Conservation (phyloP, 495 filamentous ascomycete species). For the Penicillium ochrochloron region DNA sequence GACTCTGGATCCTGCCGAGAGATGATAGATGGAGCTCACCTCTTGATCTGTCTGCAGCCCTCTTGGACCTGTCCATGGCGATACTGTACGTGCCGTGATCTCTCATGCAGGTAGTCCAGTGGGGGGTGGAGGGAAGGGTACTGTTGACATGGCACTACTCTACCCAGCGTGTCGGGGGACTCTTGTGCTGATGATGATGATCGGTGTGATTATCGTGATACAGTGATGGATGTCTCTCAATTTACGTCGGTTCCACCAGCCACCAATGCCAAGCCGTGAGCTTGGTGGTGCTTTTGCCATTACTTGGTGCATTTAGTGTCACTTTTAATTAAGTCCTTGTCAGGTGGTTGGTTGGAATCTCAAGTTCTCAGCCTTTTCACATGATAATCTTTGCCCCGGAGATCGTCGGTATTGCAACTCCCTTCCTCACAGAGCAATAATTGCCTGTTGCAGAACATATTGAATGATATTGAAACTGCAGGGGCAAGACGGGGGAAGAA, state of each 20-base stretch:
- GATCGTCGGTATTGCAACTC: constrained; percentile 6
- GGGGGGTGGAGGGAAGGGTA: not conserved
- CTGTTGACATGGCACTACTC: not conserved
- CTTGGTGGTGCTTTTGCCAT: not conserved
- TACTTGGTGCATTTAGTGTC: not conserved
- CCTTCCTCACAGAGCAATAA: not conserved
- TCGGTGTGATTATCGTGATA: constrained; percentile 1
- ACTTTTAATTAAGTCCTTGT: constrained; percentile 1
- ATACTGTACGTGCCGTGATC: not conserved
- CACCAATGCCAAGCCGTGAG: constrained; percentile 6
- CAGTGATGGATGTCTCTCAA: constrained; percentile 6
- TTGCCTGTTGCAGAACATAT: not conserved
- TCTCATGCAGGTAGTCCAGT: constrained; percentile 12
- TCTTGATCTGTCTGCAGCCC: constrained; percentile 12
- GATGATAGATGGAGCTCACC: constrained; percentile 28
- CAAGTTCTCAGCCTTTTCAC: constrained; percentile 6
- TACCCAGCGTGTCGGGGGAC: not conserved
- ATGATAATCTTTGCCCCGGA: constrained; percentile 9
- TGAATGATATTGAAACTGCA: not conserved
- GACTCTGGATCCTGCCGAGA: constrained; percentile 22
- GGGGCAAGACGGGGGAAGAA: not conserved
- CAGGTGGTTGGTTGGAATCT: constrained; percentile 14
- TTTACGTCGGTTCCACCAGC: constrained; percentile 9
- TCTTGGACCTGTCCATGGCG: not conserved
- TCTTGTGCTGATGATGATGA: not conserved